Percentiles rank a stretch among this genome's conserved stretches.
These are phyloP conservation scores for Rosa lucieae DNA, from an alignment of 306 rosid species.

Conservation along the genomic window DNA sequence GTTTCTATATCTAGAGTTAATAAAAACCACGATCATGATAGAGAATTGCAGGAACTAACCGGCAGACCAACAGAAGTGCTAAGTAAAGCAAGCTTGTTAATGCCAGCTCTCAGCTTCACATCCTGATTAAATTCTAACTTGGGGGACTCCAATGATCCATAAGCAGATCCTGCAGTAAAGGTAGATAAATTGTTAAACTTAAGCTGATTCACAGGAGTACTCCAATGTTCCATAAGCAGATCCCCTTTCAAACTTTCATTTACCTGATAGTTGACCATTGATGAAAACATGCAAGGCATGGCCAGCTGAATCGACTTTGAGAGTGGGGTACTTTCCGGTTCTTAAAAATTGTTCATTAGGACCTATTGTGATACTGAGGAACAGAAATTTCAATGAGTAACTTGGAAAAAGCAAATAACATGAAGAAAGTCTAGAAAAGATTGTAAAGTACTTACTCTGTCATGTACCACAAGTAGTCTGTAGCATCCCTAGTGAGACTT, in stretches of 20 bases:
- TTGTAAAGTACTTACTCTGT: slow-evolving; percentile 72
- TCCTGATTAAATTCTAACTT: slow-evolving; percentile 58
- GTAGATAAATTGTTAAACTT: slow-evolving; percentile 20
- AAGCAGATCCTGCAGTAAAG: slow-evolving; percentile 62
- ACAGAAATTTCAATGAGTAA: neutral
- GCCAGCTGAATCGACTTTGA: slow-evolving; percentile 81
- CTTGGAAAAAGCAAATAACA: neutral
- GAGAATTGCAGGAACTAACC: slow-evolving; percentile 50
- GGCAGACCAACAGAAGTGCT: slow-evolving; percentile 86
- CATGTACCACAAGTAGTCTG: slow-evolving; percentile 97
- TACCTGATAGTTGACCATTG: slow-evolving; percentile 89
- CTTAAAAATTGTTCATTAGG: slow-evolving; percentile 66
- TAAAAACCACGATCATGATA: slow-evolving; percentile 1
- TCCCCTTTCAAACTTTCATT: slow-evolving; percentile 23
- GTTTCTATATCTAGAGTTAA: neutral
- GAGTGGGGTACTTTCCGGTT: slow-evolving; percentile 63
- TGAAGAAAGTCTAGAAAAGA: slow-evolving; percentile 11
- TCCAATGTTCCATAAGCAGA: neutral
- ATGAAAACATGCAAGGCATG: slow-evolving; percentile 88
- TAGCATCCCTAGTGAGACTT: slow-evolving; percentile 64
- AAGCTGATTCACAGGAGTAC: slow-evolving; percentile 12
- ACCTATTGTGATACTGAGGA: slow-evolving; percentile 67
- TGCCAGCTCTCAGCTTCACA: slow-evolving; percentile 68
- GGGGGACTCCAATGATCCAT: slow-evolving; percentile 55
- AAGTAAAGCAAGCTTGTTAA: slow-evolving; percentile 85